Percentiles rank a stretch among this genome's conserved stretches.
phyloP scores from a whole-genome alignment of 2,329 filamentous ascomycete species.

The Neopestalotiopsis rosae region DNA sequence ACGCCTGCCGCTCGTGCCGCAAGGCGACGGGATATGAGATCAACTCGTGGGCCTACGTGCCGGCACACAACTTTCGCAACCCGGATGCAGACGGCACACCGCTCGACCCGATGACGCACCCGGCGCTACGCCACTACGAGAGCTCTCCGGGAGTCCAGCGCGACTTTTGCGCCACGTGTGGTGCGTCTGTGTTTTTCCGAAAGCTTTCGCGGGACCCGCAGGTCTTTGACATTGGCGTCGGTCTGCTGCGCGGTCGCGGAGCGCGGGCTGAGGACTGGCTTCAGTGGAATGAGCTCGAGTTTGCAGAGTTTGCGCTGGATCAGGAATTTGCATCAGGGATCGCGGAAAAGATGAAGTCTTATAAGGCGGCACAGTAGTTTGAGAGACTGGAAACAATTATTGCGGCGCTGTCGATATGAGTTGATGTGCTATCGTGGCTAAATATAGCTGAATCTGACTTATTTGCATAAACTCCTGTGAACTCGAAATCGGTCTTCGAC shows the following conservation, averaged over 20 bases:
- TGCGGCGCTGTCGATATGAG: too few species aligned
- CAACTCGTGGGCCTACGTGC: not conserved
- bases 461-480: too few species aligned
- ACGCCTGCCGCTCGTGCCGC: not conserved
- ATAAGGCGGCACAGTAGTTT: not conserved
- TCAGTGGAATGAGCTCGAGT: not conserved
- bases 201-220: not conserved
- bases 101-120: not conserved
- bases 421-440: too few species aligned
- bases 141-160: not conserved
- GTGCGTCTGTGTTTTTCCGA: not conserved
- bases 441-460: too few species aligned
- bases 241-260: not conserved
- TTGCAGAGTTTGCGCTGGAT: not conserved
- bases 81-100: not conserved
- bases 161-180: not conserved
- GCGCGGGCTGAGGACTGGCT: not conserved
- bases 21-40: not conserved
- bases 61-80: not conserved
- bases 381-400: not conserved
- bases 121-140: not conserved
- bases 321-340: not conserved
- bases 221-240: not conserved
- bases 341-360: not conserved
- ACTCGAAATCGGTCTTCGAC: too few species aligned